These are phyloP conservation scores for Helenozyma baotianmanensis DNA, from an alignment of 805 yeast species.

Conservation along the genomic window DNA sequence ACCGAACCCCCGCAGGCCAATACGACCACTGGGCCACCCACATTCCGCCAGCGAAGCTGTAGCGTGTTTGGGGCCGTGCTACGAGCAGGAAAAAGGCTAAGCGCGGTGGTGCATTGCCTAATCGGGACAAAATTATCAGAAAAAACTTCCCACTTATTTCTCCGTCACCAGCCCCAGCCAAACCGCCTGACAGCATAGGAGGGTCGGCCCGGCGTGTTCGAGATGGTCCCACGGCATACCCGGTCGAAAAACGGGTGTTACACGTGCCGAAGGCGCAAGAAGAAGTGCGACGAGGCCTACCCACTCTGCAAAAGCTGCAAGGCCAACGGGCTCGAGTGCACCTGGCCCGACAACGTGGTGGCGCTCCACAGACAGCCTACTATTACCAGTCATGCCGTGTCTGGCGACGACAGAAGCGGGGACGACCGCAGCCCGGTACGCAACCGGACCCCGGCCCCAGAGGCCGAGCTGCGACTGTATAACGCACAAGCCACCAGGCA, in stretches of 20 bases:
- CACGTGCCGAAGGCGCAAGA: conserved; percentile 58
- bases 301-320: conserved; percentile 13
- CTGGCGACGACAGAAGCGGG: background rate
- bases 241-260: conserved; percentile 21
- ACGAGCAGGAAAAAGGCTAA: no score
- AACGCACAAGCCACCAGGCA: no score
- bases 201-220: no score
- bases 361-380: background rate
- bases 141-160: background rate
- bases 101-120: conserved; percentile 15
- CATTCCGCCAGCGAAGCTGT: no score
- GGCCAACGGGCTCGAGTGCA: conserved; percentile 9
- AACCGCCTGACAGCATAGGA: background rate
- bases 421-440: no score
- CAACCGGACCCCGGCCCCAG: no score
- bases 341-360: conserved; percentile 13
- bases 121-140: conserved; percentile 4
- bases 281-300: conserved; percentile 52
- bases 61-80: no score
- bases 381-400: no score
- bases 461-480: no score
- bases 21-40: no score
- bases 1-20: no score
- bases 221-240: conserved; percentile 1
- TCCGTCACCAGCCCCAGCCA: background rate